Base-by-base conservation (phyloP, 2,329 filamentous ascomycete species). In the Alternaria postmessia region DNA sequence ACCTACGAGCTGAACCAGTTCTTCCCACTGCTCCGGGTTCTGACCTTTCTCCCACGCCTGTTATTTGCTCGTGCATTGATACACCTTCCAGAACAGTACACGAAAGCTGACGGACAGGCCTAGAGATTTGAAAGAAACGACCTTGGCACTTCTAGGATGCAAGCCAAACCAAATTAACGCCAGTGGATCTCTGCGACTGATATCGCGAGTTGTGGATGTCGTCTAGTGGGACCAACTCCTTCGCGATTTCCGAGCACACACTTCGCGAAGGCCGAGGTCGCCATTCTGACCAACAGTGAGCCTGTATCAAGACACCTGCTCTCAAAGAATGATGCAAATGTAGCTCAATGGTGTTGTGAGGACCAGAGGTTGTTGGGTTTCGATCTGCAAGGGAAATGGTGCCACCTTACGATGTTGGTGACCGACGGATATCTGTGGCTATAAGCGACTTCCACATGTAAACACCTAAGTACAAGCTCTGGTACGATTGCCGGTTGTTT, bases 51-150 rank as follows among this genome's bases (percentile, higher is more conserved):
- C 30, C 46, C 30, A 48, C 8, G 30, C 32, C 20, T 49, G 3
- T 26, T 5, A 49, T 38, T 38, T 49, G 46, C 46, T 49, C 32
- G 8, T 26, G 46, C 46, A n/a, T 49, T 49, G 22, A 38, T 24
- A 6, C 46, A 49, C 46, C 46, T 49, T 49, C 46, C 46, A 49
- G 46, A 49, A 49, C 30, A 49, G 46, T 49, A n/a, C 34, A 22
- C 46, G 14, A 36, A 8, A 49, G 46, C 46, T 36, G 46, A 49
- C 46, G 46, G 20, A 1, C 46, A 49, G 8, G 46, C 32, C 20
- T 7, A 24, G 14, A 36, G 26, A 18, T 26, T 38, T 14, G 46
- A 32, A 26, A 49, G 30, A 49, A 22, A 24, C 3, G 30, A 36
- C 14, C 46, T 49, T 49, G 46, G 46, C 46, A 5, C 34, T 36